phyloP scores from a whole-genome alignment of 176 grass and related monocot species.

The Oryza punctata region DNA sequence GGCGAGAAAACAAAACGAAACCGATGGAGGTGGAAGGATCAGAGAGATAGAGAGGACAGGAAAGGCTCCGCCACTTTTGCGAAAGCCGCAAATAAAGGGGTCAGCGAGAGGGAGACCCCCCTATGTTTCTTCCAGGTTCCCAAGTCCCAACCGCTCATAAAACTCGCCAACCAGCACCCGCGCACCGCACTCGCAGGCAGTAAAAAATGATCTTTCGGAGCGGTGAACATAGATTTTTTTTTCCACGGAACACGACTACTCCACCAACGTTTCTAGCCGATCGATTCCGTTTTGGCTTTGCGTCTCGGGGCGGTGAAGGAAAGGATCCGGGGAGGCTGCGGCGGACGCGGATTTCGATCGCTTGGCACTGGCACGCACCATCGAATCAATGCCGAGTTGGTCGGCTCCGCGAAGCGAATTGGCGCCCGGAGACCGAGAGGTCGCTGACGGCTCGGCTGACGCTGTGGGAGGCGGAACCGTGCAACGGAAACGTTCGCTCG shows the following conservation, averaged over 20 bases:
- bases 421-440: neutral
- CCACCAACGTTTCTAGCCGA: too few species aligned
- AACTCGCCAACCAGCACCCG: neutral
- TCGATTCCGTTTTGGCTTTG: neutral
- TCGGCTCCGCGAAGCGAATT: neutral
- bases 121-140: neutral
- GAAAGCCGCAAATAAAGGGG: neutral
- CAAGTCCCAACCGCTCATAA: neutral
- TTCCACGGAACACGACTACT: too few species aligned
- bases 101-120: neutral
- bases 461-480: neutral
- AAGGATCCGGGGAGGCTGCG: neutral
- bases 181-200: neutral
- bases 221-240: too few species aligned
- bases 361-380: neutral
- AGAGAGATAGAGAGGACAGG: neutral
- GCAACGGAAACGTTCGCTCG: constrained; percentile 21
- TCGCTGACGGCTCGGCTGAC: neutral
- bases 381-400: neutral
- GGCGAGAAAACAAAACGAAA: neutral
- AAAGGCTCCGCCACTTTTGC: neutral
- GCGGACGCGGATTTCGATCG: neutral
- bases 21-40: neutral
- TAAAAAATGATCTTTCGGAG: neutral
- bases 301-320: neutral